Percentiles rank a stretch among this genome's conserved stretches.
phyloP scores from a whole-genome alignment of 805 yeast genomes.

The Schizosaccharomyces octosporus region DNA sequence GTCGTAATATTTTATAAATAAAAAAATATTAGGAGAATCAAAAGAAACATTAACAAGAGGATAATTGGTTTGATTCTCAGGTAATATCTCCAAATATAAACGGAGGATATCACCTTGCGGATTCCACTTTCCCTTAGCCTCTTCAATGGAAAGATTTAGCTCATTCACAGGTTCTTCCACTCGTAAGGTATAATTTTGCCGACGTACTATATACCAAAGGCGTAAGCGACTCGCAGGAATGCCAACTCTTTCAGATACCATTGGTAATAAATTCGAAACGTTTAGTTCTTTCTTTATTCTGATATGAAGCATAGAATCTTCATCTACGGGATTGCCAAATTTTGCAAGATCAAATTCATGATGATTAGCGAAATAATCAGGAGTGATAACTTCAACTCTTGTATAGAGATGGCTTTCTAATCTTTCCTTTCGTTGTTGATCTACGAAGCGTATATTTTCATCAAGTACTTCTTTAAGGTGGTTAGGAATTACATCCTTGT shows the following conservation, averaged over 20 bases:
- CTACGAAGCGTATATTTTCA: slow-evolving; percentile 34
- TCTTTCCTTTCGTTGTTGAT: slow-evolving; percentile 27
- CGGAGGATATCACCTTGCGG: neutral
- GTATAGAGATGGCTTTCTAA: slow-evolving; percentile 50
- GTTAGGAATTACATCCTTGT: slow-evolving; percentile 33
- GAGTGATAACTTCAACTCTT: slow-evolving; percentile 26
- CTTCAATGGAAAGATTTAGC: neutral
- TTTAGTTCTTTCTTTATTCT: neutral
- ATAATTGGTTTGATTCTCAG: neutral
- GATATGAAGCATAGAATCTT: neutral
- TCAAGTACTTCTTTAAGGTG: slow-evolving; percentile 45
- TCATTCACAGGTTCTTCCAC: neutral
- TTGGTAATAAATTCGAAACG: neutral
- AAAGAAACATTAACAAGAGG: neutral
- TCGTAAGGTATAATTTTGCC: neutral
- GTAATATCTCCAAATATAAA: neutral
- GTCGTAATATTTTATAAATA: slow-evolving; percentile 42
- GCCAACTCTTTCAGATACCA: neutral
- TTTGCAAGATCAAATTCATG: neutral
- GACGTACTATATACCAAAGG: neutral
- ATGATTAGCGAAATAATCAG: neutral
- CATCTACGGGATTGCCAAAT: neutral
- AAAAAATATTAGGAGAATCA: slow-evolving; percentile 2
- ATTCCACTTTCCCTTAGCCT: slow-evolving; percentile 1
- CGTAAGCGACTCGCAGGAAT: neutral